Evolutionary conservation across 2,329 filamentous ascomycete species (phyloP).

Genomic region (Ophiostoma piceae): DNA sequence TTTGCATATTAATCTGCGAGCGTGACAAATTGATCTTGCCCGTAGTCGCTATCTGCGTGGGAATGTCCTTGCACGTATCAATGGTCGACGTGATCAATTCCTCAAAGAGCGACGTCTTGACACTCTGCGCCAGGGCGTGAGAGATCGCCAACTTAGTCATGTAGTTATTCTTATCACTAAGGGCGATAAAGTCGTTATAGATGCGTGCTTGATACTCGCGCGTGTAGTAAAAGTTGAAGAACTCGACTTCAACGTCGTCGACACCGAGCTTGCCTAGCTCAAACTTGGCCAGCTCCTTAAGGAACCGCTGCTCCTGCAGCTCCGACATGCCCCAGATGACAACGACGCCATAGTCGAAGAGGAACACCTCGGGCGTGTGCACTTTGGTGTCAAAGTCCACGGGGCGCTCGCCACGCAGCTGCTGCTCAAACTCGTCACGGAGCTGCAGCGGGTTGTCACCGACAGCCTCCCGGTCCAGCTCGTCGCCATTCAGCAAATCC

Average conservation of each 20-base stretch:
- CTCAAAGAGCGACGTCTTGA: constrained; percentile 96
- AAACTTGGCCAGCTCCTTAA: constrained; percentile 92
- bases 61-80: constrained; percentile 86
- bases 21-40: constrained; percentile 86
- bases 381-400: constrained; percentile 80
- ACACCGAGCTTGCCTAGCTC: constrained; percentile 82
- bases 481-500: constrained; percentile 21
- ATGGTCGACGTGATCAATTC: constrained; percentile 92
- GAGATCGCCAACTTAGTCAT: constrained; percentile 98
- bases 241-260: constrained; percentile 89
- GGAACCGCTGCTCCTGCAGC: constrained; percentile 81
- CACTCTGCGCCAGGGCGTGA: constrained; percentile 89
- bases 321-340: constrained; percentile 98
- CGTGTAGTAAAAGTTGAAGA: constrained; percentile 99
- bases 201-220: constrained; percentile 96
- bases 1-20: constrained; percentile 97
- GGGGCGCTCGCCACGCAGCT: constrained; percentile 25
- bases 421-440: constrained; percentile 23
- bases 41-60: constrained; percentile 84
- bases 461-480: constrained; percentile 15
- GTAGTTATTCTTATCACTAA: constrained; percentile 91
- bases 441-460: constrained; percentile 20
- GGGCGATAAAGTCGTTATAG: constrained; percentile 97
- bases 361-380: constrained; percentile 88
- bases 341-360: constrained; percentile 96